Conservation (phyloP, 2,329 filamentous ascomycete species). For the Tolypocladium guangdongense region DNA sequence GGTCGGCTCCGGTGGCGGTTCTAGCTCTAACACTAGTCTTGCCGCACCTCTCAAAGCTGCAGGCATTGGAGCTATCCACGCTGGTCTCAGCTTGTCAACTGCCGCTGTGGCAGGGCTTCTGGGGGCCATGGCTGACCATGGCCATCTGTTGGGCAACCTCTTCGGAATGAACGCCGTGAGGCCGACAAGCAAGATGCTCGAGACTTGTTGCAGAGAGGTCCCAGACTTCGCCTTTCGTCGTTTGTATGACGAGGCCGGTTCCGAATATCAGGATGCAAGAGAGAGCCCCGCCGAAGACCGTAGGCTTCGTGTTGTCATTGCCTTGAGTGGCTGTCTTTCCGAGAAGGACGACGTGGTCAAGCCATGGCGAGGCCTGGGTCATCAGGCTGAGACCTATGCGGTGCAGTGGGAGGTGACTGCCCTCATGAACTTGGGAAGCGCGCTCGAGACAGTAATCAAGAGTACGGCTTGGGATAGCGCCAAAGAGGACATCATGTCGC, state of each 20-base stretch:
- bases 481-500: conserved; percentile 34
- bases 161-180: conserved; percentile 86
- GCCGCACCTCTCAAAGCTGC: conserved; percentile 67
- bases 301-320: conserved; percentile 71
- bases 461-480: conserved; percentile 73
- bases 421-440: conserved; percentile 64
- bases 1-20: conserved; percentile 38
- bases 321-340: conserved; percentile 71
- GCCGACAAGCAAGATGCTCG: conserved; percentile 79
- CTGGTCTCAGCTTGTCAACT: conserved; percentile 63
- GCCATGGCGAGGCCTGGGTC: conserved; percentile 69
- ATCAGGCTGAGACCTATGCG: conserved; percentile 67
- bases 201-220: conserved; percentile 76
- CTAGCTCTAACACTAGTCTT: conserved; percentile 52
- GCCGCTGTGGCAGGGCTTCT: conserved; percentile 68
- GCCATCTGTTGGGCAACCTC: conserved; percentile 68
- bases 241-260: conserved; percentile 38
- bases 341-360: conserved; percentile 56
- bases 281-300: conserved; percentile 46
- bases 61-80: conserved; percentile 69
- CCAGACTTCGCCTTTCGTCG: conserved; percentile 83
- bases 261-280: conserved; percentile 35
- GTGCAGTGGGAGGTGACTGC: conserved; percentile 75
- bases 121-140: conserved; percentile 68
- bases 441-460: conserved; percentile 66